phyloP scores from a whole-genome alignment of 805 yeast species.

The Hanseniaspora taiwanica region DNA sequence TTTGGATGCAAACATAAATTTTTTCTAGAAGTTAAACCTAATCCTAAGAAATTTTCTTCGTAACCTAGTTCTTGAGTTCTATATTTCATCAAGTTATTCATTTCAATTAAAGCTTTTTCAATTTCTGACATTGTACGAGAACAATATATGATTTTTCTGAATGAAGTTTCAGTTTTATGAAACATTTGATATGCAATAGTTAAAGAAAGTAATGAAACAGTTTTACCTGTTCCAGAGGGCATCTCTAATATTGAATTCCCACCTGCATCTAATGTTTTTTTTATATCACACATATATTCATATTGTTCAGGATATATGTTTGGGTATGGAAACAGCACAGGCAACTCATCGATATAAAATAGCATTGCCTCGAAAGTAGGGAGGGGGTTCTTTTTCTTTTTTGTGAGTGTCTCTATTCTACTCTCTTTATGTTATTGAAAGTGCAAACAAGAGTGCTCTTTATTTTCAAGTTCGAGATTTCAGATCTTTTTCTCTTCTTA shows the following conservation, averaged over 20 bases:
- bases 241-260: slow-evolving; percentile 94
- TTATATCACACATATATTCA: slow-evolving; percentile 93
- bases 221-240: slow-evolving; percentile 99
- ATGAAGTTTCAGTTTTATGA: slow-evolving; percentile 72
- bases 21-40: slow-evolving; percentile 90
- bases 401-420: background rate
- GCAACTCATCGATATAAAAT: slow-evolving; percentile 89
- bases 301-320: slow-evolving; percentile 96
- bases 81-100: slow-evolving; percentile 77
- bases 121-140: slow-evolving; percentile 99
- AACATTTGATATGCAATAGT: slow-evolving; percentile 92
- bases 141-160: slow-evolving; percentile 74
- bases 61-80: slow-evolving; percentile 73
- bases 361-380: slow-evolving; percentile 26
- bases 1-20: slow-evolving; percentile 85
- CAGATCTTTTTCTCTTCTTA: background rate
- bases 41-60: slow-evolving; percentile 71
- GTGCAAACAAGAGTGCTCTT: too few relatives aligned
- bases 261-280: slow-evolving; percentile 86
- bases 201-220: slow-evolving; percentile 78
- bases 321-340: slow-evolving; percentile 93
- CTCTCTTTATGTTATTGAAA: background rate
- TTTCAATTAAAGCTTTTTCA: slow-evolving; percentile 89
- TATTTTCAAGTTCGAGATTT: too few relatives aligned
- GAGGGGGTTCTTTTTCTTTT: background rate